Percentiles rank a stretch among this genome's conserved stretches.
phyloP scores from a whole-genome alignment of 192 early-diverging fungal genomes.

The Backusella liffmaniae region DNA sequence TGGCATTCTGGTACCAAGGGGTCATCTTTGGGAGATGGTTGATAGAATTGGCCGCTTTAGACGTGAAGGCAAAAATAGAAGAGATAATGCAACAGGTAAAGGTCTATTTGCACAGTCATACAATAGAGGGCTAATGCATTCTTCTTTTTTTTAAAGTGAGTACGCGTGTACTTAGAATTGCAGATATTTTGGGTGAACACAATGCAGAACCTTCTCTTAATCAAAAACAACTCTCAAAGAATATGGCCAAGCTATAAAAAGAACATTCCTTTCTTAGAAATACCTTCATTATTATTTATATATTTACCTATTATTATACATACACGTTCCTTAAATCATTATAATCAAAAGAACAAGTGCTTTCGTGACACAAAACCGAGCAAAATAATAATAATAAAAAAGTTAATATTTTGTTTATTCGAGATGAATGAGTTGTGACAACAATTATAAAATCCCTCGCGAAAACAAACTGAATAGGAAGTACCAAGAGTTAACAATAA shows the following conservation, averaged over 20 bases:
- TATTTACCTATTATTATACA: background rate
- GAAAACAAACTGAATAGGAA: too few species aligned
- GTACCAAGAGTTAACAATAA: too few species aligned
- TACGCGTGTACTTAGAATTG: slow-evolving; percentile 52
- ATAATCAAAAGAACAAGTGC: background rate
- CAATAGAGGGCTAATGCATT: background rate
- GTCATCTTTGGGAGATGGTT: slow-evolving; percentile 75
- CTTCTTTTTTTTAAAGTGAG: slow-evolving; percentile 40
- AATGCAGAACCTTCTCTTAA: slow-evolving; percentile 1
- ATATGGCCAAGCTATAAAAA: background rate
- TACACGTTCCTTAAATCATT: background rate
- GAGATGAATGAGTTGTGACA: background rate
- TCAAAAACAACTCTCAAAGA: slow-evolving; percentile 12
- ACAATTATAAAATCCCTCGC: too few species aligned
- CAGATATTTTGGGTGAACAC: slow-evolving; percentile 51
- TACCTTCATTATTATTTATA: background rate
- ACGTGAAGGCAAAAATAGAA: slow-evolving; percentile 82
- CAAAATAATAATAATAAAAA: background rate
- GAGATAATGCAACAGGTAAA: slow-evolving; percentile 76
- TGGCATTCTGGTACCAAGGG: slow-evolving; percentile 52
- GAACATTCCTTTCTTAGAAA: background rate
- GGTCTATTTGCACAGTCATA: background rate
- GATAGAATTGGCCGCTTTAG: slow-evolving; percentile 77
- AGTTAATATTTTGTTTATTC: background rate
- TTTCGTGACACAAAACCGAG: background rate